Conservation (phyloP, 345 rosid species). For the Citrus inodora region DNA sequence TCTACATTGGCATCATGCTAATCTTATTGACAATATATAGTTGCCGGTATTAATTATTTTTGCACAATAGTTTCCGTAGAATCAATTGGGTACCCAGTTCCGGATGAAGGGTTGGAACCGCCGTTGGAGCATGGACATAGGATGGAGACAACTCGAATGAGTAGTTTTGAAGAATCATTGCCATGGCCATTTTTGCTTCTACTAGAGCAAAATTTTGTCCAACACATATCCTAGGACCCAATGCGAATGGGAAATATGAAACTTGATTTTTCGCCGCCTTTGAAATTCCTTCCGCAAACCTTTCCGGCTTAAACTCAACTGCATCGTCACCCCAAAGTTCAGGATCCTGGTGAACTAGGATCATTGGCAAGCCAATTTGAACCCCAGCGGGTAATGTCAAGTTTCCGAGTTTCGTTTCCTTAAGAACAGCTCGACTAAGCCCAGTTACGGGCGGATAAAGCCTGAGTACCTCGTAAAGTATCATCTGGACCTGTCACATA, state of each 20-base stretch:
- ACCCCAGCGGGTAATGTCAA: conserved; percentile 13
- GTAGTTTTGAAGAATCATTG: conserved; percentile 37
- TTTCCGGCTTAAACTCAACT: conserved; percentile 20
- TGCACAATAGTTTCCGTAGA: background rate
- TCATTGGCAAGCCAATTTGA: background rate
- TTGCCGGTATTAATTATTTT: background rate
- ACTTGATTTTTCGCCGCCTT: conserved; percentile 42
- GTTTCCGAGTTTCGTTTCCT: conserved; percentile 16
- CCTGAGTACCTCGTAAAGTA: conserved; percentile 23
- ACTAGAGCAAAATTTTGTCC: conserved; percentile 49
- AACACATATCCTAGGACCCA: conserved; percentile 49
- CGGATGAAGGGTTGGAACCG: background rate
- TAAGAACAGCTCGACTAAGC: background rate
- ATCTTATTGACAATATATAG: background rate
- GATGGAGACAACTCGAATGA: conserved; percentile 28
- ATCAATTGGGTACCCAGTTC: background rate
- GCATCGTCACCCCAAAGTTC: conserved; percentile 27
- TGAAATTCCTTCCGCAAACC: conserved; percentile 28
- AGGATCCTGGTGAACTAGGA: conserved; percentile 23
- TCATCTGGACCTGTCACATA: conserved; percentile 11
- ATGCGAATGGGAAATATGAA: conserved; percentile 41
- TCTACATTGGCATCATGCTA: background rate
- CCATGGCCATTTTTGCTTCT: conserved; percentile 49
- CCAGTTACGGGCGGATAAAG: conserved; percentile 10
- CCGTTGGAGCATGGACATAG: background rate